Conservation (phyloP, 345 rosid genomes). For the Populus nigra region DNA sequence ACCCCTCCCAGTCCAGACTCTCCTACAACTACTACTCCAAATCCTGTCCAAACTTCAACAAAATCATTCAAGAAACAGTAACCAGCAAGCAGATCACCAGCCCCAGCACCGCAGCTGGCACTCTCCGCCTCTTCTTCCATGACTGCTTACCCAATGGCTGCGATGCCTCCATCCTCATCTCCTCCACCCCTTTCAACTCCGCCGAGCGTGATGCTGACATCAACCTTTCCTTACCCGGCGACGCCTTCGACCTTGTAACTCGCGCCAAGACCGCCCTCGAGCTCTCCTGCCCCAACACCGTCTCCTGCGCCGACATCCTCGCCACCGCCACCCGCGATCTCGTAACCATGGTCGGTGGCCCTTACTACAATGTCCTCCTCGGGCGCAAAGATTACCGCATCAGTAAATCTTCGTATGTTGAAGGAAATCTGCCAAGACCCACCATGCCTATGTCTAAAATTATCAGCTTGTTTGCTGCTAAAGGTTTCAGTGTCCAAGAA, state of each 20-base stretch:
- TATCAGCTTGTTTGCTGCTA: conserved; percentile 48
- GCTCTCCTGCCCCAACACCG: conserved; percentile 73
- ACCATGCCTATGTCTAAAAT: conserved; percentile 50
- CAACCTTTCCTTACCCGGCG: conserved; percentile 36
- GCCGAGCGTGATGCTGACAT: conserved; percentile 39
- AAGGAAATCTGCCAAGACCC: conserved; percentile 62
- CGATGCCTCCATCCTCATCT: conserved; percentile 31
- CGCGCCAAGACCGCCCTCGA: conserved; percentile 84
- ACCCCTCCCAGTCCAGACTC: conserved; percentile 18
- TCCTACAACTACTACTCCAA: conserved; percentile 28
- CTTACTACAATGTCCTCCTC: conserved; percentile 58
- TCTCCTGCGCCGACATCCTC: conserved; percentile 90
- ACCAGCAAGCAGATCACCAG: conserved; percentile 32
- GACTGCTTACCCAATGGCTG: conserved; percentile 32
- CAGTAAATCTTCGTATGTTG: conserved; percentile 47
- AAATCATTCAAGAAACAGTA: conserved; percentile 29
- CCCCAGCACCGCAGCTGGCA: conserved; percentile 37
- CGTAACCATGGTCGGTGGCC: conserved; percentile 38
- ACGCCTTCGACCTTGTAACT: conserved; percentile 28
- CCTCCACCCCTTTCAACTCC: conserved; percentile 32
- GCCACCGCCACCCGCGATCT: conserved; percentile 81
- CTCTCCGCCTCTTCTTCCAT: conserved; percentile 37
- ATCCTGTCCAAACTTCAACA: conserved; percentile 26
- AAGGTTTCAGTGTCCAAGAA: conserved; percentile 69
- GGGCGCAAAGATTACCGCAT: conserved; percentile 69